Evolutionary conservation across 441 rosid genomes (phyloP).

Genomic region (Theobroma grandiflorum): DNA sequence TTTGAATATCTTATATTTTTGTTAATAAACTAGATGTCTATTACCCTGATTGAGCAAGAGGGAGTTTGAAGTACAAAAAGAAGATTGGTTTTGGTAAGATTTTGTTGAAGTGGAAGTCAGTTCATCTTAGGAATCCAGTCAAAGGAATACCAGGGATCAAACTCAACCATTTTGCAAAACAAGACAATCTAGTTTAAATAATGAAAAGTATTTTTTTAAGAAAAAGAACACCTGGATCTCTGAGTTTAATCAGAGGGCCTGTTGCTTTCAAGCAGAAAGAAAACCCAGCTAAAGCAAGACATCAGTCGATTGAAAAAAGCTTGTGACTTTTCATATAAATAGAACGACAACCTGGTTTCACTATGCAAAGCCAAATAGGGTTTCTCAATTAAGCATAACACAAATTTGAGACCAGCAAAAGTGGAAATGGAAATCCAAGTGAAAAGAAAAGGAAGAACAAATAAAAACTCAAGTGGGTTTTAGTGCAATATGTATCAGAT

Average conservation of each 20-base stretch:
- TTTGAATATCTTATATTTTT: neutral
- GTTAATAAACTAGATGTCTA: neutral
- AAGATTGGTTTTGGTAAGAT: neutral
- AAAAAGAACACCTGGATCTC: slow-evolving; percentile 28
- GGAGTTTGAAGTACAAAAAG: neutral
- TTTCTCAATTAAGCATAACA: slow-evolving; percentile 22
- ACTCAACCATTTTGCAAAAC: neutral
- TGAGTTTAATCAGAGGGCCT: slow-evolving; percentile 31
- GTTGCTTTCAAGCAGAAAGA: slow-evolving; percentile 31
- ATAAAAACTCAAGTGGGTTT: neutral
- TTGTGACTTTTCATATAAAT: neutral
- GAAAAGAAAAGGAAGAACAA: neutral
- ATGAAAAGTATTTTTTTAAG: neutral
- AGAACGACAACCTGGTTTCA: neutral
- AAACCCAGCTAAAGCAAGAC: neutral
- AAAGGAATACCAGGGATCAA: neutral
- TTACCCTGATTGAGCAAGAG: neutral
- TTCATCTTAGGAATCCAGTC: neutral
- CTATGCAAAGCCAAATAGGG: slow-evolving; percentile 30
- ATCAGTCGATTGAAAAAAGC: neutral
- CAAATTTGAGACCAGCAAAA: slow-evolving; percentile 2
- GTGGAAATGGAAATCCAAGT: neutral
- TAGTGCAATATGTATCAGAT: neutral
- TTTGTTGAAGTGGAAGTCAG: neutral
- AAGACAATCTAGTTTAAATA: slow-evolving; percentile 17